Conservation (phyloP, 1,284 basidiomycete genomes). For the Trichosporon inkin region DNA sequence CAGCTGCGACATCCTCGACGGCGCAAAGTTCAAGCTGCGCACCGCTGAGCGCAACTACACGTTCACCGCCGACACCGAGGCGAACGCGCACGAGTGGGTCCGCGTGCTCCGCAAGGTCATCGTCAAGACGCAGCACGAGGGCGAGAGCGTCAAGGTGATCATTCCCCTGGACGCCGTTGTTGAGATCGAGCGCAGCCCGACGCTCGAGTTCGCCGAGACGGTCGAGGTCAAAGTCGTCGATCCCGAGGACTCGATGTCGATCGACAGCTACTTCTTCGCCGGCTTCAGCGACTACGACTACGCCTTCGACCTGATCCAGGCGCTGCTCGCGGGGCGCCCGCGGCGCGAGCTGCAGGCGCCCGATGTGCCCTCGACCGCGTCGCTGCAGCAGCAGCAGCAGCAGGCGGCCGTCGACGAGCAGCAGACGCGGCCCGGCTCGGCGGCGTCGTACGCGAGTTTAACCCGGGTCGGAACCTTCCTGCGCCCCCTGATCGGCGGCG, state of each 20-base stretch:
- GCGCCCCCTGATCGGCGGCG: conserved; percentile 28
- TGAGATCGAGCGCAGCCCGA: conserved; percentile 79
- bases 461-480: conserved; percentile 31
- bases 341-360: background rate
- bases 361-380: background rate
- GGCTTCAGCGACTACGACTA: conserved; percentile 76
- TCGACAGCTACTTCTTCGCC: conserved; percentile 78
- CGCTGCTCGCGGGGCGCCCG: conserved; percentile 61
- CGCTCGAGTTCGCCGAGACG: conserved; percentile 90
- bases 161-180: conserved; percentile 86
- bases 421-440: conserved; percentile 59
- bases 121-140: conserved; percentile 91
- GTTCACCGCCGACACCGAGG: conserved; percentile 70
- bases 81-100: conserved; percentile 86
- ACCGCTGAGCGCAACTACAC: conserved; percentile 72
- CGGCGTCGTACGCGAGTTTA: conserved; percentile 20
- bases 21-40: conserved; percentile 70
- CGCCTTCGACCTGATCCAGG: conserved; percentile 72
- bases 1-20: conserved; percentile 70
- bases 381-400: background rate
- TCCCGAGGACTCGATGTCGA: conserved; percentile 65
- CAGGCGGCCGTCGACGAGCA: conserved; percentile 53
- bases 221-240: conserved; percentile 84
- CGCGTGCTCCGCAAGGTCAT: conserved; percentile 82
- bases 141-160: conserved; percentile 90